phyloP scores from a whole-genome alignment of 2,329 filamentous ascomycete species.

The Shiraia bambusicola region DNA sequence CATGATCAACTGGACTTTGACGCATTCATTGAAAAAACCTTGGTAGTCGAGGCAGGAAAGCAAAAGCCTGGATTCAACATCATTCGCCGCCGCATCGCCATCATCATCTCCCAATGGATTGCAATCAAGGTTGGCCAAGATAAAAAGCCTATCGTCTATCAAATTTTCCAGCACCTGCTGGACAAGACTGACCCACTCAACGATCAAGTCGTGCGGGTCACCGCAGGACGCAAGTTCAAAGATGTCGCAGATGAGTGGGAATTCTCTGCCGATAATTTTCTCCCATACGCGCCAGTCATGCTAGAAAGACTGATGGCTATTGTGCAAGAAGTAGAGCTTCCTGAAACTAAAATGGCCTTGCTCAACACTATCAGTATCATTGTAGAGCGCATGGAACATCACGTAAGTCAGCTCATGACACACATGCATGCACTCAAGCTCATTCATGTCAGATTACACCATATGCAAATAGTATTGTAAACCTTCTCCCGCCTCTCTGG shows the following conservation, averaged over 20 bases:
- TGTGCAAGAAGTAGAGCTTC: constrained; percentile 75
- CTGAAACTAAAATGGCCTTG: constrained; percentile 88
- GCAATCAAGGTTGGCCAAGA: constrained; percentile 70
- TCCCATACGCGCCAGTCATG: constrained; percentile 74
- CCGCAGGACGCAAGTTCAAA: constrained; percentile 81
- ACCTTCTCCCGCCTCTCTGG: constrained; percentile 80
- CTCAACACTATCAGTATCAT: constrained; percentile 82
- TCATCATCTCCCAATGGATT: constrained; percentile 88
- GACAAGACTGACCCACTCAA: constrained; percentile 76
- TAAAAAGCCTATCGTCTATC: constrained; percentile 74
- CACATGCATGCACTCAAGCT: too few species aligned
- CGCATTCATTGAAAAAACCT: constrained; percentile 69
- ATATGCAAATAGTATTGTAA: constrained; percentile 78
- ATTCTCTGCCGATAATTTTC: constrained; percentile 72
- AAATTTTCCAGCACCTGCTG: constrained; percentile 85
- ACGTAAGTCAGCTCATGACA: constrained; percentile 49
- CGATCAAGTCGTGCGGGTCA: constrained; percentile 88
- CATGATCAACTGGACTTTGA: constrained; percentile 80
- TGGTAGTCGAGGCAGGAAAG: constrained; percentile 77
- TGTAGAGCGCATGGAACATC: constrained; percentile 77
- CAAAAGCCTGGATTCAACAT: constrained; percentile 71
- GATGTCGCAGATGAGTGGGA: constrained; percentile 81
- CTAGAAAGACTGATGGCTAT: constrained; percentile 73
- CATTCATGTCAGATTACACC: constrained; percentile 55
- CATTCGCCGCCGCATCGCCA: constrained; percentile 81